These are phyloP conservation scores for Globisporangium acanthophoron DNA, from an alignment of 352 stramenopile genomes.

Conservation along the genomic window DNA sequence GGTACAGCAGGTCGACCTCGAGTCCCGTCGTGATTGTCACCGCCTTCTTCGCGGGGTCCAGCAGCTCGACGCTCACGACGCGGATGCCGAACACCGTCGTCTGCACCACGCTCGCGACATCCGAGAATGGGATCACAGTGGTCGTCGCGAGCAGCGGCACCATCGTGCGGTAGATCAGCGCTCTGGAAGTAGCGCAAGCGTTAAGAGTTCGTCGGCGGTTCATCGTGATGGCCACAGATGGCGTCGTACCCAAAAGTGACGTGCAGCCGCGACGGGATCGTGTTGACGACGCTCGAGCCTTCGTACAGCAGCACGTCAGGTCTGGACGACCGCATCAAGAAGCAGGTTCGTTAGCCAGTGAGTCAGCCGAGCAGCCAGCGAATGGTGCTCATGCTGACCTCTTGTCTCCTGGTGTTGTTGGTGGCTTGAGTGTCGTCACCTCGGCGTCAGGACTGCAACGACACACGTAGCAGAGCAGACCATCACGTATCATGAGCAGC, in stretches of 20 bases:
- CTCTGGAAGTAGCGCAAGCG: constrained; percentile 13
- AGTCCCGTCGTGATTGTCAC: constrained; percentile 73
- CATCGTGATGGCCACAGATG: background rate
- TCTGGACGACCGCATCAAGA: constrained; percentile 12
- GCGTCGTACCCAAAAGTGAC: constrained; percentile 64
- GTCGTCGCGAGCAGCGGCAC: constrained; percentile 68
- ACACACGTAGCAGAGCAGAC: background rate
- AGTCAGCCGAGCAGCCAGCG: background rate
- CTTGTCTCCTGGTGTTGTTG: constrained; percentile 15
- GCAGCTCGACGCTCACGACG: constrained; percentile 46
- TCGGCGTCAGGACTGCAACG: constrained; percentile 34
- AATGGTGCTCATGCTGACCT: background rate
- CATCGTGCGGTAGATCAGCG: constrained; percentile 70
- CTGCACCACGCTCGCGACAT: constrained; percentile 44
- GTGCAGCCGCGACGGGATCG: constrained; percentile 59
- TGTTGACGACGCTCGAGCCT: constrained; percentile 68
- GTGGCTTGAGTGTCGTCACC: constrained; percentile 36
- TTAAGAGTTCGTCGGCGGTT: background rate
- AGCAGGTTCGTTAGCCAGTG: background rate
- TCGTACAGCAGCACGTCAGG: constrained; percentile 80
- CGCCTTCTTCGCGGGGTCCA: constrained; percentile 31
- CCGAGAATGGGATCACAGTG: constrained; percentile 51
- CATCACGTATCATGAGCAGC: background rate
- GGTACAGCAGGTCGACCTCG: constrained; percentile 68
- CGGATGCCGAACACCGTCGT: constrained; percentile 66